These are phyloP conservation scores for Mycocentrospora acerina DNA, from an alignment of 2,329 filamentous ascomycete genomes.

Conservation along the genomic window DNA sequence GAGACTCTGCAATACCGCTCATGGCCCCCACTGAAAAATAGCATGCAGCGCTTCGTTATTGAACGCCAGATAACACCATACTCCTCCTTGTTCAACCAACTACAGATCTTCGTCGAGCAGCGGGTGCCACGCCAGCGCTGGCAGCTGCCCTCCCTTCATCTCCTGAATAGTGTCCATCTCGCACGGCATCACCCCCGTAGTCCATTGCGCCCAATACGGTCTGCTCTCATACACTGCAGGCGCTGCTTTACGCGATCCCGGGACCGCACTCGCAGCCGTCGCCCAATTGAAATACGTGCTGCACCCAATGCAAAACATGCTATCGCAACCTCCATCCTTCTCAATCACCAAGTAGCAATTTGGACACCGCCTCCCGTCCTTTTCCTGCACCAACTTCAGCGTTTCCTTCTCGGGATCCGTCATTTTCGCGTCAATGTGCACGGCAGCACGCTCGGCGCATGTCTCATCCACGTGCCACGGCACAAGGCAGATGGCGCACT, in stretches of 20 bases:
- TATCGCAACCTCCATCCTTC: slow-evolving; percentile 31
- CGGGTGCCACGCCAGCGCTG: no score
- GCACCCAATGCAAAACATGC: slow-evolving; percentile 26
- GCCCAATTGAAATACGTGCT: slow-evolving; percentile 30
- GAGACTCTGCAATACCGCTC: slow-evolving; percentile 12
- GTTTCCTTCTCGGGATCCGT: slow-evolving; percentile 22
- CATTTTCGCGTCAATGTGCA: slow-evolving; percentile 21
- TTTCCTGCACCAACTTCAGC: slow-evolving; percentile 24
- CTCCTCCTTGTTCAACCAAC: no score
- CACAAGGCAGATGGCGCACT: slow-evolving; percentile 22
- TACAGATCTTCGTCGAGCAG: no score
- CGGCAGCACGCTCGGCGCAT: slow-evolving; percentile 22
- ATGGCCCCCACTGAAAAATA: no score
- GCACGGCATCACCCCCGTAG: background rate
- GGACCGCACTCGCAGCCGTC: slow-evolving; percentile 23
- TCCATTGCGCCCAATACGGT: slow-evolving; percentile 5
- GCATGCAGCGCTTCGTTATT: no score
- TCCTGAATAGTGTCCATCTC: slow-evolving; percentile 9
- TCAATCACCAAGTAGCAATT: slow-evolving; percentile 34
- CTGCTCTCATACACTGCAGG: background rate
- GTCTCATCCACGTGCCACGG: slow-evolving; percentile 28
- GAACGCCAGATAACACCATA: no score
- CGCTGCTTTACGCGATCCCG: slow-evolving; percentile 17
- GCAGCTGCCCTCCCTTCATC: no score
- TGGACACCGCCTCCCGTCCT: slow-evolving; percentile 30